Conservation (phyloP, 73 alveolate species). For the Paraurostyla sp. region DNA sequence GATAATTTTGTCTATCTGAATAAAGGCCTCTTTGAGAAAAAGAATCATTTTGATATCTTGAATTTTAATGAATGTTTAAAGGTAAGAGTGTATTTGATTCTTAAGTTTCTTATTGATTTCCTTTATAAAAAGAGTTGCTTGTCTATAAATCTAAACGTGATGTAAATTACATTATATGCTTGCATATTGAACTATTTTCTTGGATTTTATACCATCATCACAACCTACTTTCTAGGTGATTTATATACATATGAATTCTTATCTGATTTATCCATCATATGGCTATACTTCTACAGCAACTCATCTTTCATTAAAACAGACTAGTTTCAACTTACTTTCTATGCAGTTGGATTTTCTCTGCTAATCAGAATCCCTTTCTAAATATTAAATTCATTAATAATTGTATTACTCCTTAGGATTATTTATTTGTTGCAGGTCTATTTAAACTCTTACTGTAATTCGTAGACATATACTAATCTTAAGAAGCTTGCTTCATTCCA, state of each 20-base stretch:
- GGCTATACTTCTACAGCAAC: background rate
- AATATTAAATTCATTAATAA: background rate
- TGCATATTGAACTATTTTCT: background rate
- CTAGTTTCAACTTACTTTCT: slow-evolving; percentile 15
- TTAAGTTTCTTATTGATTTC: background rate
- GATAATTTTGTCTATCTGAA: background rate
- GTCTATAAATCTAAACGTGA: background rate
- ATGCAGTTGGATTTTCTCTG: too few species aligned
- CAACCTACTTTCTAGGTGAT: slow-evolving; percentile 38
- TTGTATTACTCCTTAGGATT: background rate
- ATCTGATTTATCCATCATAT: background rate
- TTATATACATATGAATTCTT: slow-evolving; percentile 8
- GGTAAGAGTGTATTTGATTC: background rate
- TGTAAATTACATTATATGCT: slow-evolving; percentile 17
- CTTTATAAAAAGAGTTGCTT: slow-evolving; percentile 10
- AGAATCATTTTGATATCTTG: background rate
- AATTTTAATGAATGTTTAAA: background rate
- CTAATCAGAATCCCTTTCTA: background rate
- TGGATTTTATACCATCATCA: slow-evolving; percentile 8
- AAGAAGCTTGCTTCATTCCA: too few species aligned
- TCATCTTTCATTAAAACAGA: slow-evolving; percentile 5
- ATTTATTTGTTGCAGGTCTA: background rate
- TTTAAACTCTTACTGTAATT: background rate
- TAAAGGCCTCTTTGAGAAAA: slow-evolving; percentile 1
- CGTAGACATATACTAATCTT: too few species aligned